Evolutionary conservation across 768 basidiomycete species (phyloP).

Genomic region (Suillus weaverae): DNA sequence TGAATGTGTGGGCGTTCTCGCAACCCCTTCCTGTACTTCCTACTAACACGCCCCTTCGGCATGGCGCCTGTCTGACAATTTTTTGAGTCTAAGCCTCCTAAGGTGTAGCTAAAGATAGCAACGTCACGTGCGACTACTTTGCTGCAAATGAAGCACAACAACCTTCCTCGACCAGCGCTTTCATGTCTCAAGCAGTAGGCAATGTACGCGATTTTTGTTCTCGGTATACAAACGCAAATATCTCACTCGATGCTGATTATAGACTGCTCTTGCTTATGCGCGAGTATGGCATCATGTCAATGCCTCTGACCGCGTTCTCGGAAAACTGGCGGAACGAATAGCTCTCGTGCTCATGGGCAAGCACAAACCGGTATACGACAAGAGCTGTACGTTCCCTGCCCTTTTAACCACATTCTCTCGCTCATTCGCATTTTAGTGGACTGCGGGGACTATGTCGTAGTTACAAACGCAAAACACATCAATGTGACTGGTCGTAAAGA

Average conservation of each 20-base stretch:
- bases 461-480: conserved; percentile 84
- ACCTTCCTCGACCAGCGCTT: background rate
- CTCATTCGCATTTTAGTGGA: conserved; percentile 57
- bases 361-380: conserved; percentile 97
- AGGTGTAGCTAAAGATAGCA: background rate
- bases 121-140: conserved; percentile 7
- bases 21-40: background rate
- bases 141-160: background rate
- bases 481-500: conserved; percentile 89
- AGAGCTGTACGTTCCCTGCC: conserved; percentile 58
- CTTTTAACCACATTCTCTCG: background rate
- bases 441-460: conserved; percentile 96
- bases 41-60: no score
- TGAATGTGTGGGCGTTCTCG: background rate
- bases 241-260: conserved; percentile 1
- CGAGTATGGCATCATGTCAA: conserved; percentile 96
- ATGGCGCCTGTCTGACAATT: no score
- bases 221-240: background rate
- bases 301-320: conserved; percentile 86
- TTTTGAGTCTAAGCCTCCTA: no score
- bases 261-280: conserved; percentile 97
- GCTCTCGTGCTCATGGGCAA: conserved; percentile 98
- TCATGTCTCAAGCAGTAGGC: conserved; percentile 81
- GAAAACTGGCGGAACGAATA: conserved; percentile 92
- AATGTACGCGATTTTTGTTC: conserved; percentile 55